Conservation (phyloP, 768 basidiomycete genomes). For the Gymnopilus junonius region DNA sequence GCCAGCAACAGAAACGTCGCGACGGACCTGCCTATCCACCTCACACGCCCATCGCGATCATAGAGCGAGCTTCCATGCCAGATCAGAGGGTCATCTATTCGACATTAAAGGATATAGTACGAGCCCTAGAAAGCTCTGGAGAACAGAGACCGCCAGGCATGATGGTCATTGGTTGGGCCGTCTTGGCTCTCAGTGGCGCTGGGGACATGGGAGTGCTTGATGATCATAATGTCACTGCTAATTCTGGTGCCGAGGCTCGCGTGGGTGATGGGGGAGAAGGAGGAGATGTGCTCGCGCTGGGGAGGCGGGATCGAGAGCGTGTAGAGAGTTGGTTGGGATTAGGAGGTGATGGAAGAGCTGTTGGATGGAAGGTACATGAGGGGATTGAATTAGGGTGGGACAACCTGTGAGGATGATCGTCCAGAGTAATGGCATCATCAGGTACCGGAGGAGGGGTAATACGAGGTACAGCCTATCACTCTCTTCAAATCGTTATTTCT, state of each 20-base stretch:
- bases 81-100: conserved; percentile 88
- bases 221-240: conserved; percentile 36
- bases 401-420: conserved; percentile 17
- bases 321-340: conserved; percentile 69
- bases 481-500: neutral
- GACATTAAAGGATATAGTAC: conserved; percentile 73
- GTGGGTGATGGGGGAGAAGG: neutral
- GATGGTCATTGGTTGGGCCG: conserved; percentile 94
- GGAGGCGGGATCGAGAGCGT: conserved; percentile 46
- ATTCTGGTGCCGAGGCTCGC: neutral
- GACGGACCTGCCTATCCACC: conserved; percentile 66
- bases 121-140: conserved; percentile 72
- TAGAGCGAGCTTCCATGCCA: conserved; percentile 93
- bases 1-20: conserved; percentile 25
- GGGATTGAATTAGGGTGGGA: conserved; percentile 56
- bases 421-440: conserved; percentile 12
- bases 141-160: conserved; percentile 96
- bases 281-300: neutral
- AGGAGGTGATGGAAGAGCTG: conserved; percentile 40
- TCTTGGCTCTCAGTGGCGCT: conserved; percentile 69
- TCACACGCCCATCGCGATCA: conserved; percentile 84
- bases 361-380: conserved; percentile 66
- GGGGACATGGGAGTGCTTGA: conserved; percentile 79
- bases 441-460: conserved; percentile 12
- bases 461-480: neutral